These are phyloP conservation scores for Aspergillus sp. DNA, from an alignment of 2,329 filamentous ascomycete genomes.

Conservation along the genomic window DNA sequence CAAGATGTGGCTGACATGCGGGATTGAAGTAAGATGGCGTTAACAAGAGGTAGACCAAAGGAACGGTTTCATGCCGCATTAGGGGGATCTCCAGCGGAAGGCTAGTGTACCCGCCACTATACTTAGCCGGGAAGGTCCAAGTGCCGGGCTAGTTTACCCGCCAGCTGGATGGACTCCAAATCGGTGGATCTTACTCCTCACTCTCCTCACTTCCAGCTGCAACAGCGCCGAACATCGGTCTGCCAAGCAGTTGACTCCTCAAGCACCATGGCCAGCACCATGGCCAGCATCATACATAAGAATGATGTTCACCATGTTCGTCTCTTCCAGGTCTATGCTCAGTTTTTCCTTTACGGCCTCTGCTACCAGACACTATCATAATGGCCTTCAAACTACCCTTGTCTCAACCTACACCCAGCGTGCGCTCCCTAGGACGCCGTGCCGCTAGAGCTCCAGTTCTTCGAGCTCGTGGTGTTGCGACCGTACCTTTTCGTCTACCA, in stretches of 20 bases:
- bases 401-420: constrained; percentile 1
- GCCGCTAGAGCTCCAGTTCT: constrained; percentile 9
- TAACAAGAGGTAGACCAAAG: background rate
- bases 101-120: constrained; percentile 1
- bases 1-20: too few species aligned
- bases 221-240: background rate
- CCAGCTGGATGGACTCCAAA: background rate
- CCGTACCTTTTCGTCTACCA: constrained; percentile 33
- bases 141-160: background rate
- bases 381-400: constrained; percentile 6
- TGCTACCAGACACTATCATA: background rate
- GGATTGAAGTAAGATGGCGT: background rate
- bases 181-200: background rate
- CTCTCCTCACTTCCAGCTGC: background rate
- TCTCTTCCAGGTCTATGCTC: background rate
- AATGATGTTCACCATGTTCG: background rate
- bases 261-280: background rate
- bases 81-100: background rate
- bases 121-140: too few species aligned
- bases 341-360: background rate
- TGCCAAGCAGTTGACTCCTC: background rate
- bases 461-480: constrained; percentile 26
- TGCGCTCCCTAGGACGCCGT: constrained; percentile 15
- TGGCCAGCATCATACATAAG: background rate
- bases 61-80: background rate